Evolutionary conservation across 441 rosid species (phyloP).

Genomic region (Pelargonium fulgidum): DNA sequence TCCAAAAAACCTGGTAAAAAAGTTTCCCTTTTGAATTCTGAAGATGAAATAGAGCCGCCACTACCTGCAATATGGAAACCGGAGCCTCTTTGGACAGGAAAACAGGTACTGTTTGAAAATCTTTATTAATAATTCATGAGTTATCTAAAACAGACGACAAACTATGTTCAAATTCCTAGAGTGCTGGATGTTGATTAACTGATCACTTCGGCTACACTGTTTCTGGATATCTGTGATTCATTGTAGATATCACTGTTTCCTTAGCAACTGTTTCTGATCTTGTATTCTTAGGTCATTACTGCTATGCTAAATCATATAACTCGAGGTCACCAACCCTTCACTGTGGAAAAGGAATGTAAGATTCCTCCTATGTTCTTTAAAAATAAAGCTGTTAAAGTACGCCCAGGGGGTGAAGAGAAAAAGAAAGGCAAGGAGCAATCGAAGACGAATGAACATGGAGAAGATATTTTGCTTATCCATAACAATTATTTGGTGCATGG

Average conservation of each 20-base stretch:
- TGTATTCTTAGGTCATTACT: constrained; percentile 57
- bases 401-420: constrained; percentile 17
- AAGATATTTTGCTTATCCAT: constrained; percentile 61
- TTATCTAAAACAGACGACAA: neutral
- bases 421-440: constrained; percentile 17
- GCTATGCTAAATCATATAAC: constrained; percentile 77
- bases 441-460: constrained; percentile 33
- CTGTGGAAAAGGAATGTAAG: constrained; percentile 76
- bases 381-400: constrained; percentile 33
- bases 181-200: neutral
- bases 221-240: neutral
- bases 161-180: neutral
- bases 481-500: constrained; percentile 76
- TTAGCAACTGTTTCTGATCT: neutral
- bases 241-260: neutral
- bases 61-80: constrained; percentile 85
- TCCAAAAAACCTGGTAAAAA: constrained; percentile 59
- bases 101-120: constrained; percentile 55
- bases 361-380: constrained; percentile 71
- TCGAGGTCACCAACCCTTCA: constrained; percentile 71
- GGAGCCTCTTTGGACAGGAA: constrained; percentile 92
- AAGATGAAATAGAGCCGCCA: constrained; percentile 41
- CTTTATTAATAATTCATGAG: no score
- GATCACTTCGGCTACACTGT: neutral
- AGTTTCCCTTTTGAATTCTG: constrained; percentile 44